Percentiles rank a stretch among this genome's conserved stretches.
Evolutionary conservation across 257 asterid genomes (phyloP).

Genomic region (Avicennia marina): DNA sequence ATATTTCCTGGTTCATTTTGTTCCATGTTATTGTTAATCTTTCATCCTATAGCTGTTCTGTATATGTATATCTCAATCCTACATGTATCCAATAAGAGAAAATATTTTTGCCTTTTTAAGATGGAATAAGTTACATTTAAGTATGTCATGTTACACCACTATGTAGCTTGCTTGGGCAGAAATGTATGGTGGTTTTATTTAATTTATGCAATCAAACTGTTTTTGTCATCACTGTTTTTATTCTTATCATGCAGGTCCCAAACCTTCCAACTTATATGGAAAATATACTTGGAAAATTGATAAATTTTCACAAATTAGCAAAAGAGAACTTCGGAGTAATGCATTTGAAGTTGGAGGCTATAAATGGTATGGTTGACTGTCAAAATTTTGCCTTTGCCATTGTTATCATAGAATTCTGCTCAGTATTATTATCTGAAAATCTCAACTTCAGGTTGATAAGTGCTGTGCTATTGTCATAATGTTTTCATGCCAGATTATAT

Average conservation of each 20-base stretch:
- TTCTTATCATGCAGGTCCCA: constrained; percentile 36
- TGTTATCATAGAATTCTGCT: not conserved
- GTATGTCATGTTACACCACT: too few species aligned
- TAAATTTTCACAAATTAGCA: constrained; percentile 49
- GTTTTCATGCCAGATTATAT: not conserved
- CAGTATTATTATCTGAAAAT: not conserved
- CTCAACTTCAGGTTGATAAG: not conserved
- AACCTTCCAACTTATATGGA: constrained; percentile 51
- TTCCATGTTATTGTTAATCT: too few species aligned
- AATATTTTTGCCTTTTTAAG: not conserved
- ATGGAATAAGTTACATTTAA: too few species aligned
- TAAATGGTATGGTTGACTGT: constrained; percentile 40
- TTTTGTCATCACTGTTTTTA: not conserved
- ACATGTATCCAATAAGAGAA: too few species aligned
- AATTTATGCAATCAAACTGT: too few species aligned
- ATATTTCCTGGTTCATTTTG: too few species aligned
- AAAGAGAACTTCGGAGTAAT: constrained; percentile 55
- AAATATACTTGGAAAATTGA: constrained; percentile 60
- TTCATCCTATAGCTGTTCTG: too few species aligned
- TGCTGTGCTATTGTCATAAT: not conserved
- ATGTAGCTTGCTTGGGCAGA: too few species aligned
- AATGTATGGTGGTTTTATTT: not conserved
- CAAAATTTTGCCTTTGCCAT: not conserved
- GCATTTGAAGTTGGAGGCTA: constrained; percentile 65
- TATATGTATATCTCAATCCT: too few species aligned